Conservation (phyloP, 1,284 basidiomycete species). For the Sphaerobolus stellatus region DNA sequence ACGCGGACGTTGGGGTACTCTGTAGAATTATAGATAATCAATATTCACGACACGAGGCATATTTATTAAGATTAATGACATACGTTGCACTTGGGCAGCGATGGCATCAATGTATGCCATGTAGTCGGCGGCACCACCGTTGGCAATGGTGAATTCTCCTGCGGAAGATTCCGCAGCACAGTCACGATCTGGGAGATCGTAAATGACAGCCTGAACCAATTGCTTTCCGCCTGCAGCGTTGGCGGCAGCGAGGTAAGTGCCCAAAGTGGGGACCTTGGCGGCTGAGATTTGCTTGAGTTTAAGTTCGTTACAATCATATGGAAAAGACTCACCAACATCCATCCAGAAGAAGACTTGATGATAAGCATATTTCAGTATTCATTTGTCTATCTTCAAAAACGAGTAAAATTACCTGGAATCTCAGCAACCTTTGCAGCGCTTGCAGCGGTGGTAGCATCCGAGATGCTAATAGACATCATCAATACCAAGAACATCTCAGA, state of each 20-base stretch:
- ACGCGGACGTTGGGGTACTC: constrained; percentile 21
- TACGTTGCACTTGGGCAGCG: constrained; percentile 18
- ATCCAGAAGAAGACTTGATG: constrained; percentile 20
- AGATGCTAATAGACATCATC: constrained; percentile 12
- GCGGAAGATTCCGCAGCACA: constrained; percentile 20
- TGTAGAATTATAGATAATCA: constrained; percentile 11
- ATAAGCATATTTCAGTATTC: neutral
- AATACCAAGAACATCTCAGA: neutral
- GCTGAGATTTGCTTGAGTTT: constrained; percentile 8
- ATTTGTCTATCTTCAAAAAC: too few species aligned
- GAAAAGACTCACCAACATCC: constrained; percentile 14
- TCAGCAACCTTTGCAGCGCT: constrained; percentile 14
- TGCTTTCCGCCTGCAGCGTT: constrained; percentile 21
- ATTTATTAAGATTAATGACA: too few species aligned
- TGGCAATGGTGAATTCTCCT: constrained; percentile 20
- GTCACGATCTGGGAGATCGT: constrained; percentile 22
- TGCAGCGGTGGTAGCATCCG: constrained; percentile 15
- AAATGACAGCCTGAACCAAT: constrained; percentile 22
- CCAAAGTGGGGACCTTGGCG: constrained; percentile 13
- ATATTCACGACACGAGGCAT: too few species aligned
- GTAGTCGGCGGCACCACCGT: constrained; percentile 18
- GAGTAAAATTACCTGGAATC: constrained; percentile 8
- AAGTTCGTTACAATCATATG: neutral
- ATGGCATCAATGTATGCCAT: constrained; percentile 20
- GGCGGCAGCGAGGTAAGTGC: constrained; percentile 26